Evolutionary conservation across 495 filamentous ascomycete genomes (phyloP), one percentile per base, ranked within the genome.

Genomic region (Corynascus novoguineensis): DNA sequence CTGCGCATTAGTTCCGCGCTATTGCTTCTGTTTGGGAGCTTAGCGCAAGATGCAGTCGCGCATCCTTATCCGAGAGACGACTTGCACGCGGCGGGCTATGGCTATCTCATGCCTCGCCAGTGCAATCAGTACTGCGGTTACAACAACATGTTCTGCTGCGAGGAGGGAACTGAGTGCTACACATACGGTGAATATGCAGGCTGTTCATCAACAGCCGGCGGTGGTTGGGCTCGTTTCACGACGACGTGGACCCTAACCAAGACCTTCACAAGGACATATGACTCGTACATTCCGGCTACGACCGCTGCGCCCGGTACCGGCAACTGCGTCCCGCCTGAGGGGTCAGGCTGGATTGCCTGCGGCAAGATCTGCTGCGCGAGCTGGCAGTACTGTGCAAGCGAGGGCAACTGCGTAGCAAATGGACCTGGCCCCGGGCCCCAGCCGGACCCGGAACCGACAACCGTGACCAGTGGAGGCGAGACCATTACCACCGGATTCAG

Each of bases 331-430:
- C 73, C 75, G 9, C 63, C 64, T 10, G 61, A 51, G 38, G 76
- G 78, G 1, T 64, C 83, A 4, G 83, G 82, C 49, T 78, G 91
- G 68, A 78, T 74, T 3, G 76, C 78, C 1, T 96, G 91, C 66
- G 90, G 89, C 10, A 71, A 59, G 28, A 84, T 82, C 54, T 95
- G 91, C 73, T 96, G 91, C 68, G 79, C 82, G 14, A 78, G 74
- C 51, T 81, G 80, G 51, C 86, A 90, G 68, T 83, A 83, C 60
- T 96, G 91, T 68, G 73, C 68, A 5, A 63, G 60, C 22, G 41
- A 63, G 0, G 75, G 74, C 15, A 73, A 81, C 59, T 87, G 85
- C 57, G 22, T 66, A 34, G 58, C 63, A 28, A 57, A 64, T 38
- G 52, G 17, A 8, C 46, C 46, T 22, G 55, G 10, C 11, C 37